These are phyloP conservation scores for Areca catechu DNA, from an alignment of 176 grass and related monocot species.

Conservation along the genomic window DNA sequence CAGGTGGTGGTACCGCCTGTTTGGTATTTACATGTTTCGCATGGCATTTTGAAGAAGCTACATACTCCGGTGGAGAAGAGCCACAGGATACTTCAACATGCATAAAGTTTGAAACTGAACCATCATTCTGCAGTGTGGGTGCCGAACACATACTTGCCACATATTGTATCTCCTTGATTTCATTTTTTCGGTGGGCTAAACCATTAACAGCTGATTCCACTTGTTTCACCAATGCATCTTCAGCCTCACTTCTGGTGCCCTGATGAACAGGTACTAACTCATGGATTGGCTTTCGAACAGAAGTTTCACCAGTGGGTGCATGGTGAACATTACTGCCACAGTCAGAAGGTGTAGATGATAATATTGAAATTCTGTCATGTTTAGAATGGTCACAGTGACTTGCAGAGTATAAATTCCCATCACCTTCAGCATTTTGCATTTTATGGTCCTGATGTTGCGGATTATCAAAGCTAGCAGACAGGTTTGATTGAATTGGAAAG, in stretches of 20 bases:
- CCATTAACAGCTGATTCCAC: not conserved
- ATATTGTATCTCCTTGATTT: slow-evolving; percentile 12
- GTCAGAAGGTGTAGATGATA: slow-evolving; percentile 31
- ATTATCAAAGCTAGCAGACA: slow-evolving; percentile 3
- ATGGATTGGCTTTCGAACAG: slow-evolving; percentile 19
- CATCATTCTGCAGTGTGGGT: not conserved
- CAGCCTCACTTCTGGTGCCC: slow-evolving; percentile 7
- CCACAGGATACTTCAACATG: slow-evolving; percentile 6
- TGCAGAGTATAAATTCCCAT: not conserved
- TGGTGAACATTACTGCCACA: not conserved
- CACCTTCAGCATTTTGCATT: slow-evolving; percentile 11
- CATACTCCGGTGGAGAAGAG: not conserved
- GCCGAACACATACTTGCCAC: not conserved
- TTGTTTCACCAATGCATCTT: slow-evolving; percentile 19
- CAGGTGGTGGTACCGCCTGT: not conserved
- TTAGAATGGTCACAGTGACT: not conserved
- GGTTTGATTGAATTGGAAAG: slow-evolving; percentile 14
- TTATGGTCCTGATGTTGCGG: slow-evolving; percentile 10
- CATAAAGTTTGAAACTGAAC: not conserved
- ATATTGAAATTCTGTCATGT: slow-evolving; percentile 6
- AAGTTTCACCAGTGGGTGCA: not conserved
- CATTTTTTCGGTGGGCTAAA: not conserved
- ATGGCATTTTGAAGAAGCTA: not conserved
- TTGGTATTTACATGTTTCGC: not conserved
- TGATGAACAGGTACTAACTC: not conserved